Evolutionary conservation across 352 stramenopile species (phyloP), one percentile per base, ranked within the genome.

Genomic region (Pythium oligandrum): DNA sequence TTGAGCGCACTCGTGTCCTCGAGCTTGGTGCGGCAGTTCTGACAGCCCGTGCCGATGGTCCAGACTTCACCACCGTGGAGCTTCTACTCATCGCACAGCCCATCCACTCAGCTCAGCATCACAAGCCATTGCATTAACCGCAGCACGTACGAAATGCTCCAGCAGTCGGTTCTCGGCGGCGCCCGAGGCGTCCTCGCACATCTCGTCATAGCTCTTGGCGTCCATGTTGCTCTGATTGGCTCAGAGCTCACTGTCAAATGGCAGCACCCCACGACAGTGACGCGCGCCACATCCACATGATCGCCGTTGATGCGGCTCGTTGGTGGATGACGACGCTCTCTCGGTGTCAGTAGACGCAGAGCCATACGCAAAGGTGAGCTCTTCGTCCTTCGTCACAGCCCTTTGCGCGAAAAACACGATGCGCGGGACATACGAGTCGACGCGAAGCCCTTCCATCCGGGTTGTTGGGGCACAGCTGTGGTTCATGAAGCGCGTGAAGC

Each of bases 401-500:
- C 57, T 64, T 6, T 52, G 40, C 1, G 81, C 53, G 51, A 88
- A 75, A 38, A 91, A 58, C n/a, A 75, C 73, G 54, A 91, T 52
- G 1, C 71, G 68, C 9, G 81, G 81, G 17, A 86, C 62, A 56
- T 75, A 78, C 53, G 73, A 82, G 57, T 80, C 71, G 32, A 82
- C 62, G 2, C 78, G 78, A 38, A 88, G 60, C 0, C 71, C 67
- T 31, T 70, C 71, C n/a, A 88, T 55, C n/a, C 63, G 44, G 44
- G 83, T 35, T 32, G 66, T 81, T 10, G 81, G 68, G 10, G 58
- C 61, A 57, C 81, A 91, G 45, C 74, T 82, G 59, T 91, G 78
- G 53, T 91, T 91, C 53, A 86, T 60, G 10, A 89, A 73, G n/a
- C 80, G 80, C n/a, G 78, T 78, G 43, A 75, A 74, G 67, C 65